Base-by-base conservation (phyloP, 768 basidiomycete genomes). In the Tulasnella sp. region DNA sequence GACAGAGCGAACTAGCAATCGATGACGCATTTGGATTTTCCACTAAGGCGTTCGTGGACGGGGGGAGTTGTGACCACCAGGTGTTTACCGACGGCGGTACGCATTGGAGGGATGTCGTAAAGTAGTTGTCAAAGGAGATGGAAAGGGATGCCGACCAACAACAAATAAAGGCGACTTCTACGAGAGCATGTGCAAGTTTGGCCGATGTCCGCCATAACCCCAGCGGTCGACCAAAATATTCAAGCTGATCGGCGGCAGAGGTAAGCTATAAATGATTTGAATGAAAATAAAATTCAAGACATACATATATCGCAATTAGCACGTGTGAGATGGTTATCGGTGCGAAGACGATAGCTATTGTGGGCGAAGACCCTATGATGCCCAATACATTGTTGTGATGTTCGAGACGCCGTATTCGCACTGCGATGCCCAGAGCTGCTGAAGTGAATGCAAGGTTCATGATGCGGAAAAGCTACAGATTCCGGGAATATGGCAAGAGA, bases 131-230 rank as follows among this genome's bases (percentile, higher is more conserved):
- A 66, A 92, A 88, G 56, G 77, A 79, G 47, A 92, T 79, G 15
- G 87, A 86, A 48, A 92, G 73, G 13, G 83, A 80, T 28, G 87
- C 84, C 52, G 86, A 88, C 88, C 89, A 93, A n/a, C 83, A 77
- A 65, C 89, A 92, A 58, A 90, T 89, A 63, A 88, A 90, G 48
- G 88, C 70, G 39, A 90, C 83, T 69, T 93, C 91, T 40, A 79
- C 74, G 28, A 92, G 75, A 5, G 89, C 92, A 61, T 91, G 81
- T 2, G 83, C 77, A 32, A 91, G 75, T 65, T 92, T 92, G 44
- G 71, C 78, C 28, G 86, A 87, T 28, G 90, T 89, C 45, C 76
- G 73, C 91, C 91, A 93, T 27, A 93, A 69, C n/a, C 90, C 91
- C 20, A 93, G 69, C 5, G 91, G 90, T 31, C 83, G 78, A 34